phyloP scores from a whole-genome alignment of 305 asterid species.

The Fraxinus baroniana region DNA sequence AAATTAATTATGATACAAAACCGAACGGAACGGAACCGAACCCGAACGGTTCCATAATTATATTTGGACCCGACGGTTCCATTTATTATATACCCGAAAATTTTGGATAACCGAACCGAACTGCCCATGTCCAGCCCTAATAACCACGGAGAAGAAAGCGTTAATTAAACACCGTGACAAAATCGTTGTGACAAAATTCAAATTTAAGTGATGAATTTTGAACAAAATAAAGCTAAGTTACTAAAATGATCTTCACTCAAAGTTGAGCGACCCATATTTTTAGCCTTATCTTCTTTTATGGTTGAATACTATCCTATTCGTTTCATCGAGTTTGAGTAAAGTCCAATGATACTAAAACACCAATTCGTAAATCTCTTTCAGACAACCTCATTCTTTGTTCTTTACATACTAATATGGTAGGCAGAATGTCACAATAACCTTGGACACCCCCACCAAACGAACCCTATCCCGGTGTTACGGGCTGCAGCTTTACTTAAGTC shows the following conservation, averaged over 20 bases:
- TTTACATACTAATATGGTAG: constrained; percentile 7
- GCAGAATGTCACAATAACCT: constrained; percentile 23
- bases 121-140: too few species aligned
- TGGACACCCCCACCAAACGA: neutral
- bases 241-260: neutral
- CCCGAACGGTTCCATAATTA: too few species aligned
- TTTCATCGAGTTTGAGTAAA: too few species aligned
- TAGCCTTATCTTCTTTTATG: neutral
- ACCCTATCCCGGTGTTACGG: neutral
- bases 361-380: neutral
- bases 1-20: too few species aligned
- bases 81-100: too few species aligned
- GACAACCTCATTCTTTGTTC: neutral
- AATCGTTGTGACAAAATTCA: neutral
- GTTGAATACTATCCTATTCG: too few species aligned
- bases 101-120: too few species aligned
- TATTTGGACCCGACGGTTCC: too few species aligned
- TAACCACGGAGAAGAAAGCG: neutral
- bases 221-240: neutral
- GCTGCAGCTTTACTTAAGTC: too few species aligned
- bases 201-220: neutral
- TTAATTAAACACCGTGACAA: too few species aligned
- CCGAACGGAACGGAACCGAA: too few species aligned
- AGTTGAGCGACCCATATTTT: neutral
- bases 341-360: too few species aligned